Evolutionary conservation across 1,284 basidiomycete species (phyloP), one percentile per base, ranked within the genome.

Genomic region (Polyporus tsugae): DNA sequence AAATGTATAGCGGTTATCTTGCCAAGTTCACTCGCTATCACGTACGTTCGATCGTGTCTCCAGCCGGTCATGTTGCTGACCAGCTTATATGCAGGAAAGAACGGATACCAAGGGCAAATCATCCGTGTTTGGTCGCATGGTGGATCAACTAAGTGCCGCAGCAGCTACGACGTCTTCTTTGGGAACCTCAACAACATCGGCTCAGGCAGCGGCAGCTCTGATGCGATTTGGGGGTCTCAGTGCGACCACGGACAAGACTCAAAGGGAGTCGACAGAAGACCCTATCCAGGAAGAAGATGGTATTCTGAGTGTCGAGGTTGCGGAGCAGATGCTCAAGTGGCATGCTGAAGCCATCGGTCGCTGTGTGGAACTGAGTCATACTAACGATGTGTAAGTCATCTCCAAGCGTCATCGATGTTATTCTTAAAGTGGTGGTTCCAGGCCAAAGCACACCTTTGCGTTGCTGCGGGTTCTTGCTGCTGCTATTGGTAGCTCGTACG

Each of bases 311-410:
- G 81, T 98, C 4, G 89, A 91, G 46, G 84, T 91, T 33, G 94
- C 95, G 1, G 95, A 97, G 82, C 91, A 87, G 73, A 96, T 98
- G 90, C 82, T 98, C 22, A 95, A 91, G 78, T 98, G 96, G 95
- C 97, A 99, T 80, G 96, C 97, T 1, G 97, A 98, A 78, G 93
- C 95, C 2, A 90, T 97, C 41, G 96, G 97, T 4, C 84, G 97
- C 71, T 96, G 95, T 72, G 93, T 97, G 9, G 96, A 98, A 79
- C 83, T 99, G 36, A 96, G 91, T 75, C 81, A 90, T 4, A 76
- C 88, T 2, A 89, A 87, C 60, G 97, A 99, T 74, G 90, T 97
- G 94, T 97, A 76, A 81, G 94, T 84, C 1, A 60, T 15, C 67
- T 5, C 25, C 53, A 62, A 46, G 25, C 33, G 5, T 53, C 29